phyloP scores from a whole-genome alignment of 2,329 filamentous ascomycete species.

The Tolypocladium cylindrosporum region DNA sequence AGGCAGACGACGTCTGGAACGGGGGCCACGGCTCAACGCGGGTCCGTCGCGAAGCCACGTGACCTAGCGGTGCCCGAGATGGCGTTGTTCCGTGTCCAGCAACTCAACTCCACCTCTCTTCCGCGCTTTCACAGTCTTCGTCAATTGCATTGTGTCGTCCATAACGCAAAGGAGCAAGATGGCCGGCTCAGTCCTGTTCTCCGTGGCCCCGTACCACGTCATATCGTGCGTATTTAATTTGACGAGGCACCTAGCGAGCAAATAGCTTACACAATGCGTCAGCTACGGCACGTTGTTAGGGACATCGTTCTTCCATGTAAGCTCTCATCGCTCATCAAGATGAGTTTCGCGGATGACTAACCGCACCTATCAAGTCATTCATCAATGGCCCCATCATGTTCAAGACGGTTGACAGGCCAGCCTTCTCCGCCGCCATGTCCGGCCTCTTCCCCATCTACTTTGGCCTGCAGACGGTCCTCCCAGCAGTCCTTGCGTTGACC shows the following conservation, averaged over 20 bases:
- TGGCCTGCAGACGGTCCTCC: slow-evolving; percentile 66
- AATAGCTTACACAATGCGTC: slow-evolving; percentile 12
- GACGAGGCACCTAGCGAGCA: background rate
- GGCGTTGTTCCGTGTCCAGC: background rate
- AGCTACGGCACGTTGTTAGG: slow-evolving; percentile 87
- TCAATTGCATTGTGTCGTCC: background rate
- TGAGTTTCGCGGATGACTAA: background rate
- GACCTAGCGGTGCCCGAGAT: slow-evolving; percentile 5
- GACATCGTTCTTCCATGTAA: slow-evolving; percentile 74
- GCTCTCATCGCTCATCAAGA: background rate
- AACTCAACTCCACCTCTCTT: background rate
- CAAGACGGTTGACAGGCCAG: slow-evolving; percentile 63
- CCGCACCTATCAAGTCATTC: slow-evolving; percentile 58
- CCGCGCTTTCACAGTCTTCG: background rate
- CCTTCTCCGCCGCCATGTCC: slow-evolving; percentile 73
- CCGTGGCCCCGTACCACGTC: slow-evolving; percentile 65
- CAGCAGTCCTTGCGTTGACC: slow-evolving; percentile 65
- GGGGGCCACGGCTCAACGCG: slow-evolving; percentile 12
- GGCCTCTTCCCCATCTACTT: slow-evolving; percentile 87
- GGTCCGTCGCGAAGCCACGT: slow-evolving; percentile 20
- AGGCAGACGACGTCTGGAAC: slow-evolving; percentile 10
- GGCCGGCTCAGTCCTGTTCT: slow-evolving; percentile 44
- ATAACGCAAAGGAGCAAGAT: slow-evolving; percentile 18
- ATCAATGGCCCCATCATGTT: slow-evolving; percentile 65
- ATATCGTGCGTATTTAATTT: slow-evolving; percentile 45